Percentiles rank a stretch among this genome's conserved stretches.
Evolutionary conservation across 1,284 basidiomycete species (phyloP).

Genomic region (Irpex sp.): DNA sequence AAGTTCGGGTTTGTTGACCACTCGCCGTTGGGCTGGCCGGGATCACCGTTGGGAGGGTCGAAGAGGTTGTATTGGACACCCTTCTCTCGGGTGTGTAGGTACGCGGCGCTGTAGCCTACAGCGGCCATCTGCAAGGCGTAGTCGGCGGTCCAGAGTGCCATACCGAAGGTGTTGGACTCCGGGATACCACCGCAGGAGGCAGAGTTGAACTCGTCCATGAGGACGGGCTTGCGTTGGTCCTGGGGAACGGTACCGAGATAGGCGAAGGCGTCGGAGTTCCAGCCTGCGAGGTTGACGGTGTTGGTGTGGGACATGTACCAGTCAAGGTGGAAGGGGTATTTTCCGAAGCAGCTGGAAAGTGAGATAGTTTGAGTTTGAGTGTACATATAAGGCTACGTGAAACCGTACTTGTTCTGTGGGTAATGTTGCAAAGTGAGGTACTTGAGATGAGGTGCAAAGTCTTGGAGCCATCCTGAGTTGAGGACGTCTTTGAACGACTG

Average conservation of each 20-base stretch:
- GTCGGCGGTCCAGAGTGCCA: slow-evolving; percentile 57
- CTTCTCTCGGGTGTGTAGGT: slow-evolving; percentile 48
- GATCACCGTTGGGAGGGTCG: slow-evolving; percentile 36
- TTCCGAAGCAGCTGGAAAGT: slow-evolving; percentile 17
- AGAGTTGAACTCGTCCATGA: slow-evolving; percentile 67
- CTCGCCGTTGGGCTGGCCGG: slow-evolving; percentile 27
- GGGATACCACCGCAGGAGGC: slow-evolving; percentile 63
- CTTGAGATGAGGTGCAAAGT: slow-evolving; percentile 37
- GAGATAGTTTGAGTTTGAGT: background rate
- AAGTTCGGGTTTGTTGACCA: slow-evolving; percentile 53
- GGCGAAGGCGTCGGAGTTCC: slow-evolving; percentile 39
- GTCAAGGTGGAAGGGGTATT: slow-evolving; percentile 24
- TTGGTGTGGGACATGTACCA: slow-evolving; percentile 29
- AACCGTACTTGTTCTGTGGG: slow-evolving; percentile 22
- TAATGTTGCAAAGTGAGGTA: slow-evolving; percentile 40
- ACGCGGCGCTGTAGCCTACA: slow-evolving; percentile 43
- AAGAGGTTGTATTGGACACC: slow-evolving; percentile 50
- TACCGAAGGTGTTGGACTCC: slow-evolving; percentile 61
- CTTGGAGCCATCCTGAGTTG: slow-evolving; percentile 37
- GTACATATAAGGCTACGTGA: too few species aligned
- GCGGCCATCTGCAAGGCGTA: slow-evolving; percentile 48
- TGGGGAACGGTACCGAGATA: slow-evolving; percentile 15
- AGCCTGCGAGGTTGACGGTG: slow-evolving; percentile 34
- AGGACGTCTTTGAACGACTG: slow-evolving; percentile 39
- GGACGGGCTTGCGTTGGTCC: slow-evolving; percentile 35